Evolutionary conservation across 2,329 filamentous ascomycete species (phyloP), one percentile per base, ranked within the genome.

Genomic region (Pseudogymnoascus sp.): DNA sequence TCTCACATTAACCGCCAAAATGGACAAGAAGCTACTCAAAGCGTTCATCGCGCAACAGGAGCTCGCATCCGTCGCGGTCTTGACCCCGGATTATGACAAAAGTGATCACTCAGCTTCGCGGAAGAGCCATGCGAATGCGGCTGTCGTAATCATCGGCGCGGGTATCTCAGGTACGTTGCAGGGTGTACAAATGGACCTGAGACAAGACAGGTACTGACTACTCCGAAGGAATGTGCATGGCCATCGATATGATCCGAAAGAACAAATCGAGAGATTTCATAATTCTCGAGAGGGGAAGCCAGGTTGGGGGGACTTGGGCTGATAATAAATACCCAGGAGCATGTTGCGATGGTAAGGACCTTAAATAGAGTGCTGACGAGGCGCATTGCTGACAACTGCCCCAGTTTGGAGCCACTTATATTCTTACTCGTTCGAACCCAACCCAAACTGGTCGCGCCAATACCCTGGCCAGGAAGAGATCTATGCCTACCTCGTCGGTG

Each of bases 391-490:
- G 49, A 55, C 49, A 2, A 61, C 74, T 0, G 63, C 78, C 43
- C 43, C 73, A 77, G 25, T 71, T 72, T 12, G 59, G 83, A 2
- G 77, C 80, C 63, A 76, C 74, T 62, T 87, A 2, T 87, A 87
- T 73, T 82, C 78, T 45, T 86, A 80, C 71, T 85, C 81, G 5
- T 87, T 87, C 67, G 83, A 82, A 37, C 82, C 84, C 60, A 86
- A 85, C 61, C 74, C 81, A 2, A 75, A 80, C 65, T 85, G 84
- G 83, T 80, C 80, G 0, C 74, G 81, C 16, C 78, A 83, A 61
- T 86, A 84, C 67, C 81, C 84, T 0, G 80, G 81, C 0, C 83
- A 87, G 67, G 81, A 85, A 68, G 84, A 87, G 69, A 83, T 87
- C 18, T 74, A 80, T 72, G 73, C 74, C 21, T 86, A 87, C 66